Evolutionary conservation across 495 filamentous ascomycete species (phyloP).

Genomic region (Daldinia loculata): DNA sequence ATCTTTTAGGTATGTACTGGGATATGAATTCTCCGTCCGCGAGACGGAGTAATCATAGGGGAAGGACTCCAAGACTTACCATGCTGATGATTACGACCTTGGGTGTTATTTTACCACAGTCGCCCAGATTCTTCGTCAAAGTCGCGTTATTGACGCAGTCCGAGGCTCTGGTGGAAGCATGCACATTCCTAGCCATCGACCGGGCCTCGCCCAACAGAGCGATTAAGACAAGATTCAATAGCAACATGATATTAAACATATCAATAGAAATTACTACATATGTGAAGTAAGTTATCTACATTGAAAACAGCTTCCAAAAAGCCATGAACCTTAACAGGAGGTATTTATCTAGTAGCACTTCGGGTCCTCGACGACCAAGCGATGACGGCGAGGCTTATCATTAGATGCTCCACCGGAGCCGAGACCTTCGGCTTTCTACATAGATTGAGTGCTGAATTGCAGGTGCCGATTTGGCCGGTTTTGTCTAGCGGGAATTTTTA

Average conservation of each 20-base stretch:
- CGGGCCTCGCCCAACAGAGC: neutral
- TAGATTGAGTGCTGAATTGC: neutral
- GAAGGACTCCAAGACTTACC: neutral
- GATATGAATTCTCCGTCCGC: no score
- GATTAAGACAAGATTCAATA: neutral
- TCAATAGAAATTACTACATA: neutral
- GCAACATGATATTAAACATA: neutral
- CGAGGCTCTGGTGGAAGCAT: no score
- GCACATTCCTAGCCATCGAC: neutral
- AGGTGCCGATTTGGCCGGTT: neutral
- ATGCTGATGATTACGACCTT: neutral
- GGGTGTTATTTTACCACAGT: neutral
- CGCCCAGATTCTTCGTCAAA: neutral
- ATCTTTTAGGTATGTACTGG: no score
- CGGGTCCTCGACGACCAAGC: neutral
- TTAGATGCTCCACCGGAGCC: neutral
- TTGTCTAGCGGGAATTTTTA: neutral
- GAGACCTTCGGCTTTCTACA: neutral
- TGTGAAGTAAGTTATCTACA: no score
- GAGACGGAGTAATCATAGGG: no score
- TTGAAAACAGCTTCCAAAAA: no score
- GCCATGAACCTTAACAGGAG: neutral
- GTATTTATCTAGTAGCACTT: neutral
- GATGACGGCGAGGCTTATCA: neutral
- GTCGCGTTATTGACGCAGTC: neutral